Evolutionary conservation across 2,329 filamentous ascomycete genomes (phyloP).

Genomic region (Hypoxylon sp.): DNA sequence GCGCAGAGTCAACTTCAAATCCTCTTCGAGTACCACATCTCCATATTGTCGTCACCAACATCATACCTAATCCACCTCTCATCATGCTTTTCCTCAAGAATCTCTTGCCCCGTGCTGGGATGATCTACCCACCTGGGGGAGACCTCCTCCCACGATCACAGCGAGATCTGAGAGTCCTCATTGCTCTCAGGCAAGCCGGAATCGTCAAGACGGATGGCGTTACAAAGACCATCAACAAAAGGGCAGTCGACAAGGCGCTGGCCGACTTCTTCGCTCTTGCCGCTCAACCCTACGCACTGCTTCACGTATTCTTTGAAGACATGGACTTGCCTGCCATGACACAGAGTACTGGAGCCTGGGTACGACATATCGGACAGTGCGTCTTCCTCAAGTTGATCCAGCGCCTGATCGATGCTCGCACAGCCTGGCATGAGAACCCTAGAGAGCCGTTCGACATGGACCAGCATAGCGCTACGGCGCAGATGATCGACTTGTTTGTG

Average conservation of each 20-base stretch:
- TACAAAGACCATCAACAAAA: background rate
- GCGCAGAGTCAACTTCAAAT: too few species aligned
- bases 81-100: too few species aligned
- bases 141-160: too few species aligned
- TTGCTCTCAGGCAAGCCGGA: background rate
- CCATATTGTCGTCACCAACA: too few species aligned
- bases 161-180: background rate
- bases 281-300: background rate
- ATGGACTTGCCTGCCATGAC: background rate
- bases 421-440: background rate
- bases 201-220: background rate
- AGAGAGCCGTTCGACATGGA: background rate
- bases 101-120: too few species aligned
- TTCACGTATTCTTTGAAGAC: background rate
- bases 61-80: too few species aligned
- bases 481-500: background rate
- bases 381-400: background rate
- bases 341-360: background rate
- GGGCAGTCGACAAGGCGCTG: background rate
- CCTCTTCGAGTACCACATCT: too few species aligned
- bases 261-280: constrained; percentile 1
- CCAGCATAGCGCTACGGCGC: background rate
- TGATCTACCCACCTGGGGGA: too few species aligned
- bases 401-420: background rate
- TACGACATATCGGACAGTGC: background rate